These are phyloP conservation scores for Backusella sp. DNA, from an alignment of 192 early-diverging fungal genomes.

Conservation along the genomic window DNA sequence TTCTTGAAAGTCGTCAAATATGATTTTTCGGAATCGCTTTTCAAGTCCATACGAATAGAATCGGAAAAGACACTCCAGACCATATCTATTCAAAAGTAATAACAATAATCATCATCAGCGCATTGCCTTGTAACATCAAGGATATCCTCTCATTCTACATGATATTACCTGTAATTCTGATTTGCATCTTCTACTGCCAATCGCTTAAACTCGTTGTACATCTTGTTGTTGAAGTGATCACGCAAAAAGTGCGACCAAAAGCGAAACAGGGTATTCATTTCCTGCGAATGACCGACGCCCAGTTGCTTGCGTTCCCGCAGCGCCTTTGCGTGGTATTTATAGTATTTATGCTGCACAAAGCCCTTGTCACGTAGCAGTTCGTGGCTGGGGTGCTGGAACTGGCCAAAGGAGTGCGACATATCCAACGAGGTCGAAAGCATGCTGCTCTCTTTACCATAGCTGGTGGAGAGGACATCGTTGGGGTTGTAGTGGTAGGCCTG, in stretches of 20 bases:
- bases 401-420: conserved; percentile 55
- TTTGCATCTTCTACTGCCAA: conserved; percentile 91
- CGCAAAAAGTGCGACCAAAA: conserved; percentile 99
- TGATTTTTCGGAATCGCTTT: conserved; percentile 78
- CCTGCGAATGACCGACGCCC: conserved; percentile 84
- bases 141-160: neutral
- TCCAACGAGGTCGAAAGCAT: conserved; percentile 40
- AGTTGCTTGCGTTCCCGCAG: conserved; percentile 88
- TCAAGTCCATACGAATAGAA: conserved; percentile 97
- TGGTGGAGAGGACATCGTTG: conserved; percentile 42
- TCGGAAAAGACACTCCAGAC: conserved; percentile 94
- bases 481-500: conserved; percentile 64
- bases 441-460: conserved; percentile 31
- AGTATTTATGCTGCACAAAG: conserved; percentile 97
- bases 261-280: conserved; percentile 93
- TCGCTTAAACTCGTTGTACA: conserved; percentile 92
- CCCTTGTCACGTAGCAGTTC: conserved; percentile 94
- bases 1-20: conserved; percentile 88
- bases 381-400: conserved; percentile 86
- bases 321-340: conserved; percentile 92
- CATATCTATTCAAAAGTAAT: conserved; percentile 51
- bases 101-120: too few relatives aligned
- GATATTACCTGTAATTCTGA: conserved; percentile 62
- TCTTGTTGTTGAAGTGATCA: conserved; percentile 91
- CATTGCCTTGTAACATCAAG: neutral